A percentile compares a stretch with the other conserved stretches of the same genome.
These are phyloP conservation scores for Epicoccum nigrum DNA, from an alignment of 2,329 filamentous ascomycete genomes.

Conservation along the genomic window DNA sequence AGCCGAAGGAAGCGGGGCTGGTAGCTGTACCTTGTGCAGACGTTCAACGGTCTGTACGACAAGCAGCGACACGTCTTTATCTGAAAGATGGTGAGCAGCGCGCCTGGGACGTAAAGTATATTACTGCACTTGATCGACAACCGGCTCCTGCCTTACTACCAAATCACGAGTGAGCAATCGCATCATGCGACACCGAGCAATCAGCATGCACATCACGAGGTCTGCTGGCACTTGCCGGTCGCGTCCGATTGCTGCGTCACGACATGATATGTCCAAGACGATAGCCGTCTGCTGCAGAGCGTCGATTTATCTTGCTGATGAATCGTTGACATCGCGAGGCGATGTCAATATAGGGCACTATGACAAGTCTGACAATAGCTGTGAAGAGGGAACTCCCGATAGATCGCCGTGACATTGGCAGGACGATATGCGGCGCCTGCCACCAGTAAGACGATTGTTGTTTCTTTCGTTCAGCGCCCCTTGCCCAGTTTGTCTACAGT, in stretches of 20 bases:
- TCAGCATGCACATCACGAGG: constrained; percentile 27
- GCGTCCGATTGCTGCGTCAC: constrained; percentile 6
- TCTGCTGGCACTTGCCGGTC: constrained; percentile 28
- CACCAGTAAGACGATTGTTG: not conserved
- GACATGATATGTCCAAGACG: not conserved
- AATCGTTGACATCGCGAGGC: too few species aligned
- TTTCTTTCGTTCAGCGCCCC: not conserved
- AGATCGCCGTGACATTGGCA: too few species aligned
- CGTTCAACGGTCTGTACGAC: not conserved
- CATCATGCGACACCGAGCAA: constrained; percentile 25
- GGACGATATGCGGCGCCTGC: too few species aligned
- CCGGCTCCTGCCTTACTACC: not conserved
- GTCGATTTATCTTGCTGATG: not conserved
- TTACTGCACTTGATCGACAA: not conserved
- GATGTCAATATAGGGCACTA: too few species aligned
- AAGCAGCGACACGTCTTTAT: not conserved
- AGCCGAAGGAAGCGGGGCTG: constrained; percentile 17
- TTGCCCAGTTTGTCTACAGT: not conserved
- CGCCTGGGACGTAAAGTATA: not conserved
- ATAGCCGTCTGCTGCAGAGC: constrained; percentile 1
- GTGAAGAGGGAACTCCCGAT: too few species aligned
- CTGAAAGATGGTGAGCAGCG: too few species aligned
- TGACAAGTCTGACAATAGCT: too few species aligned
- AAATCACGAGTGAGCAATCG: constrained; percentile 13
- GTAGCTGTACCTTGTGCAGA: constrained; percentile 4